Conservation (phyloP, 1,139 yeast genomes). For the Kazachstania sp. region DNA sequence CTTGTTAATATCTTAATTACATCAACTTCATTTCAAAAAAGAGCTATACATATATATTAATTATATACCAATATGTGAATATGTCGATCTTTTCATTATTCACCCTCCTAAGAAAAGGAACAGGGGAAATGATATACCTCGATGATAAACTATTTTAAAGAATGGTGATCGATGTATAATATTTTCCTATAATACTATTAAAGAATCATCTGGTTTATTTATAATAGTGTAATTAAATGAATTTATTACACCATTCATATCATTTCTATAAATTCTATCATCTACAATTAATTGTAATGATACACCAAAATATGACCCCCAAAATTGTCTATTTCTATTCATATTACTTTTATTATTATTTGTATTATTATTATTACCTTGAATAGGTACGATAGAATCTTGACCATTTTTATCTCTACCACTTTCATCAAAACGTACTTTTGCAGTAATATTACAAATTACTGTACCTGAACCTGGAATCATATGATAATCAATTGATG, state of each 20-base stretch:
- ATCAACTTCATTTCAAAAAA: too few relatives aligned
- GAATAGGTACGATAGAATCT: slow-evolving; percentile 37
- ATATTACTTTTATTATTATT: slow-evolving; percentile 2
- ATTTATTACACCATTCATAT: slow-evolving; percentile 41
- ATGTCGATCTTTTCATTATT: neutral
- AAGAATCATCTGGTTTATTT: slow-evolving; percentile 38
- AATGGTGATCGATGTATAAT: too few relatives aligned
- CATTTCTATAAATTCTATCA: slow-evolving; percentile 41
- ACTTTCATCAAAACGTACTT: slow-evolving; percentile 66
- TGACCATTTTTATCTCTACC: slow-evolving; percentile 59
- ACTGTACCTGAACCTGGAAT: slow-evolving; percentile 61
- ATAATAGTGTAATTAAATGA: slow-evolving; percentile 59
- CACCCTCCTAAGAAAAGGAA: neutral
- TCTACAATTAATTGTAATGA: slow-evolving; percentile 52
- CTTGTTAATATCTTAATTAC: too few relatives aligned
- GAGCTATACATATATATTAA: too few relatives aligned
- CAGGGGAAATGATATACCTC: too few relatives aligned
- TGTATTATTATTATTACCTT: slow-evolving; percentile 9
- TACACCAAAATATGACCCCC: slow-evolving; percentile 69
- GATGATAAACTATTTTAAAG: neutral
- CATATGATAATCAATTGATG: slow-evolving; percentile 56
- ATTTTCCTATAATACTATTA: neutral
- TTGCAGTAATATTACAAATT: slow-evolving; percentile 49
- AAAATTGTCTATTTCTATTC: slow-evolving; percentile 32
- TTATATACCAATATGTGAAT: neutral